Percentiles rank a stretch among this genome's conserved stretches.
These are phyloP conservation scores for Sporothrix brunneoviolacea DNA, from an alignment of 2,329 filamentous ascomycete species.

Conservation along the genomic window DNA sequence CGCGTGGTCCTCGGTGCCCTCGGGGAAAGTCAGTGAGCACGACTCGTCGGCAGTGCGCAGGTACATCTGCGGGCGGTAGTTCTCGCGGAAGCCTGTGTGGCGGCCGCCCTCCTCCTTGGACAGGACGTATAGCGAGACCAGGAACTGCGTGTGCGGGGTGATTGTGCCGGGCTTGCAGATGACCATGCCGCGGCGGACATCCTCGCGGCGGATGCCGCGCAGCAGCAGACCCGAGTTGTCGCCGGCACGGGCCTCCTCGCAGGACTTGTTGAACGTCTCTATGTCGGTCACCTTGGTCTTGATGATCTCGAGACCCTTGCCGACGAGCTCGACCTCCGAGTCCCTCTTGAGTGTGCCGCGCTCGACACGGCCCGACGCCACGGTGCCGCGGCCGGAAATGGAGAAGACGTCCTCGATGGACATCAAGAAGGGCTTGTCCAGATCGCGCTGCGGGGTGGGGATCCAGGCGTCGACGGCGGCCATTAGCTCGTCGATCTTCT, in stretches of 20 bases:
- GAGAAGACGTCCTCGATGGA: constrained; percentile 92
- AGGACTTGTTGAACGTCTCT: constrained; percentile 99
- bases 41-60: constrained; percentile 83
- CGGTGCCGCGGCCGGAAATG: constrained; percentile 88
- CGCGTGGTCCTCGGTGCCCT: constrained; percentile 64
- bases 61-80: constrained; percentile 96
- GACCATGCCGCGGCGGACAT: constrained; percentile 92
- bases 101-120: constrained; percentile 97
- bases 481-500: constrained; percentile 89
- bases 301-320: constrained; percentile 73
- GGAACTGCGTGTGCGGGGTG: constrained; percentile 85
- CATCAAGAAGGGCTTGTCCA: constrained; percentile 99
- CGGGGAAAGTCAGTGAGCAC: constrained; percentile 77
- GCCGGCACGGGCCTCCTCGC: constrained; percentile 89
- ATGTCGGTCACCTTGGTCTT: constrained; percentile 99
- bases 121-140: constrained; percentile 93
- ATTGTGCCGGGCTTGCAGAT: constrained; percentile 74
- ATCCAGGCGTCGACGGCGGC: constrained; percentile 92
- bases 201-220: constrained; percentile 92
- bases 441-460: constrained; percentile 84
- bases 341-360: constrained; percentile 92
- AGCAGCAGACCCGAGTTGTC: constrained; percentile 98
- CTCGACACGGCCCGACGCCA: constrained; percentile 95
- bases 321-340: constrained; percentile 87
- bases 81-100: constrained; percentile 89